Evolutionary conservation across 2,329 filamentous ascomycete species (phyloP).

Genomic region (Paraphoma chrysanthemicola): DNA sequence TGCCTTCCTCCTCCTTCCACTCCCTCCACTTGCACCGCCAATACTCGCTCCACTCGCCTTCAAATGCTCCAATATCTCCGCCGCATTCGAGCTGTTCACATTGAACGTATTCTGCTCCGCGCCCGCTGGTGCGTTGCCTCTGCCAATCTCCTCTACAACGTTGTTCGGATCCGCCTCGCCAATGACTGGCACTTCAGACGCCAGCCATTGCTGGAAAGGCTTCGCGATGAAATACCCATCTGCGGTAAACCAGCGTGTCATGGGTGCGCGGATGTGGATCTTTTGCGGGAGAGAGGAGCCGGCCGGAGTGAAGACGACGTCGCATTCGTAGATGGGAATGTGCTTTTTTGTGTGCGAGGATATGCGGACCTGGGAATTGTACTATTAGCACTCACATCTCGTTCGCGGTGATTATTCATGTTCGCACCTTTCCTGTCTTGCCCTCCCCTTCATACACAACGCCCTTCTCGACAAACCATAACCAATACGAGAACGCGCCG

Average conservation of each 20-base stretch:
- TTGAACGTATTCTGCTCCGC: constrained; percentile 32
- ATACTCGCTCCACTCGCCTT: constrained; percentile 41
- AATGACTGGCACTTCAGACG: constrained; percentile 69
- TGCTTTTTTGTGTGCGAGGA: constrained; percentile 78
- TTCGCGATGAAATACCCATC: constrained; percentile 78
- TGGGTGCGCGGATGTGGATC: constrained; percentile 67
- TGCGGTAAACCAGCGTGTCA: constrained; percentile 74
- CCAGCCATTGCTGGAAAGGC: constrained; percentile 81
- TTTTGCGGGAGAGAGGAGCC: constrained; percentile 47
- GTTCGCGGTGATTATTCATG: background rate
- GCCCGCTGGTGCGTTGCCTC: constrained; percentile 33
- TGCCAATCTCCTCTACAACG: constrained; percentile 53
- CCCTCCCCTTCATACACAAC: constrained; percentile 79
- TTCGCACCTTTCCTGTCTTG: constrained; percentile 68
- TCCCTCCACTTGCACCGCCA: constrained; percentile 29
- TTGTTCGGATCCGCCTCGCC: constrained; percentile 69
- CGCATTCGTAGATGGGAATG: constrained; percentile 79
- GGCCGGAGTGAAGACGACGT: constrained; percentile 61
- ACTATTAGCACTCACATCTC: background rate
- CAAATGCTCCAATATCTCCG: constrained; percentile 45
- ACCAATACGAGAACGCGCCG: constrained; percentile 79
- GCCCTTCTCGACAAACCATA: constrained; percentile 81
- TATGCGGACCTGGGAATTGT: constrained; percentile 69
- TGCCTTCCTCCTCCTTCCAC: constrained; percentile 44
- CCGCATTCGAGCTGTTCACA: constrained; percentile 38